phyloP scores from a whole-genome alignment of 345 rosid genomes.

The Linum tenue region DNA sequence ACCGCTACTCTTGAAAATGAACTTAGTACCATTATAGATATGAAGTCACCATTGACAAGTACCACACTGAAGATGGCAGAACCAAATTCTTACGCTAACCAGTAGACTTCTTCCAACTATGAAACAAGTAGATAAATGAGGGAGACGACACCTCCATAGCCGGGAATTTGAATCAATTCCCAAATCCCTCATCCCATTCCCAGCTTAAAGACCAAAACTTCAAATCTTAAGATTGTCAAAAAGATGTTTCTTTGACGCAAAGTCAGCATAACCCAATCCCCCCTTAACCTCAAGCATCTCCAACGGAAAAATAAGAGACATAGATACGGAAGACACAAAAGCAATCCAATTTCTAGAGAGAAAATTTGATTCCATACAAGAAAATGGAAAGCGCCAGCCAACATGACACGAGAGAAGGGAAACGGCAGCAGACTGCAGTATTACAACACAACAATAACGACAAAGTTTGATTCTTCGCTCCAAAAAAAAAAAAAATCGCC shows the following conservation, averaged over 20 bases:
- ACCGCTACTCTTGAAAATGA: conserved; percentile 43
- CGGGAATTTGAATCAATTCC: conserved; percentile 1
- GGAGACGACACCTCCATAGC: not conserved
- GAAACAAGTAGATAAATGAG: not conserved
- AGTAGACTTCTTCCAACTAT: not conserved
- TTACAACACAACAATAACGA: not conserved
- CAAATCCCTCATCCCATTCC: conserved; percentile 13
- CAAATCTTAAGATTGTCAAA: no score
- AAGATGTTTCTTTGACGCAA: not conserved
- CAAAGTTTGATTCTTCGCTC: not conserved
- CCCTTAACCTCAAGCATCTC: not conserved
- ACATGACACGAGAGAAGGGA: not conserved
- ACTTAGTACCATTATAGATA: conserved; percentile 26
- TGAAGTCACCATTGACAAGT: conserved; percentile 34
- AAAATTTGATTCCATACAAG: not conserved
- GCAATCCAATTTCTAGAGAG: not conserved
- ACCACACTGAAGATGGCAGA: conserved; percentile 11
- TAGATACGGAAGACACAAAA: no score
- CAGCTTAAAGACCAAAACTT: conserved; percentile 7
- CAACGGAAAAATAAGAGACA: no score
- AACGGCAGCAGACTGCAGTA: not conserved
- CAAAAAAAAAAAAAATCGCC: no score
- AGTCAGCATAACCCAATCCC: not conserved
- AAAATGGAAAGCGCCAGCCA: not conserved
- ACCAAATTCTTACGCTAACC: conserved; percentile 12